Percentiles rank a stretch among this genome's conserved stretches.
phyloP scores from a whole-genome alignment of 257 asterid genomes.

The Nicotiana benthamiana region DNA sequence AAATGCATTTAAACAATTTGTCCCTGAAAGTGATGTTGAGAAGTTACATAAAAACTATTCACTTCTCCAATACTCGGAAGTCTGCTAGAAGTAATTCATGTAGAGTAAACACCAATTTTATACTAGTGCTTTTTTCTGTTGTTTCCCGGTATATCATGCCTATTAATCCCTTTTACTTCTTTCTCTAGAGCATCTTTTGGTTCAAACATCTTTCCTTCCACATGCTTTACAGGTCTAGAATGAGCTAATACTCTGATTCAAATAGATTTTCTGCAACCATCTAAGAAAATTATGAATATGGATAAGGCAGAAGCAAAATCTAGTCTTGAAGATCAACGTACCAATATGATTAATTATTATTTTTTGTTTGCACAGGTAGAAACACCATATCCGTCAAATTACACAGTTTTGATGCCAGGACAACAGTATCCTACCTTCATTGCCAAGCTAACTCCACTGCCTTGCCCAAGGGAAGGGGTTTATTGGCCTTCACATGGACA shows the following conservation, averaged over 20 bases:
- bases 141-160: not conserved
- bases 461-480: slow-evolving; percentile 63
- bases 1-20: not conserved
- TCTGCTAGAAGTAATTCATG: too few relatives aligned
- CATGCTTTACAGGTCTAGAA: not conserved
- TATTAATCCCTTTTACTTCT: too few relatives aligned
- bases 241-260: not conserved
- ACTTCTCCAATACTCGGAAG: not conserved
- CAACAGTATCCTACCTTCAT: slow-evolving; percentile 73
- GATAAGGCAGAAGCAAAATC: not conserved
- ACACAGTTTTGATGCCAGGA: slow-evolving; percentile 85
- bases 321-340: not conserved
- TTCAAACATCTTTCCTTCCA: not conserved
- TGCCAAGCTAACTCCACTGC: slow-evolving; percentile 75
- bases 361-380: slow-evolving; percentile 33
- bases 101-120: not conserved
- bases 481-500: slow-evolving; percentile 52
- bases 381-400: slow-evolving; percentile 38
- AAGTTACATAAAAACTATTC: not conserved
- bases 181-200: not conserved
- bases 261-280: not conserved
- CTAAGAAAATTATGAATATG: not conserved
- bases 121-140: not conserved
- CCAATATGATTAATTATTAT: not conserved
- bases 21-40: not conserved